These are phyloP conservation scores for Lanmaoa rubissima DNA, from an alignment of 768 basidiomycete genomes.

Conservation along the genomic window DNA sequence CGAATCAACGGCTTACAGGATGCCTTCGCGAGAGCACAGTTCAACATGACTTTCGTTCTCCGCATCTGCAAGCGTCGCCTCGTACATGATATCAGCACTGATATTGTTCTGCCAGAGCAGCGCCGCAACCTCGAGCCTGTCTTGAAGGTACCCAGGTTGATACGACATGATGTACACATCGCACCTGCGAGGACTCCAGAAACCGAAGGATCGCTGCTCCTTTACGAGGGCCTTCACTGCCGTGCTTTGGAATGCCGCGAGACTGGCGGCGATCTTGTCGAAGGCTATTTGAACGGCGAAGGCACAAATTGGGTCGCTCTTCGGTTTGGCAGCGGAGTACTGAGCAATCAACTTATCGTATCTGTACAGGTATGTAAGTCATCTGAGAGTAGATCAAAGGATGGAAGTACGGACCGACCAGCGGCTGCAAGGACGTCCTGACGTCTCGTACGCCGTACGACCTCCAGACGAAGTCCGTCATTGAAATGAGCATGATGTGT, in stretches of 20 bases:
- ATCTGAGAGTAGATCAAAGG: background rate
- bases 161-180: conserved; percentile 86
- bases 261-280: conserved; percentile 69
- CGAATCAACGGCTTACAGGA: conserved; percentile 53
- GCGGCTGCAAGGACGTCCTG: conserved; percentile 77
- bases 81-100: conserved; percentile 88
- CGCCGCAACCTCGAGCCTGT: conserved; percentile 73
- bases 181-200: conserved; percentile 86
- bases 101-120: conserved; percentile 80
- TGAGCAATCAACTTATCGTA: conserved; percentile 70
- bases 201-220: conserved; percentile 80
- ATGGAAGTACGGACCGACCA: conserved; percentile 54
- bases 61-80: conserved; percentile 58
- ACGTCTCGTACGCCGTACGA: conserved; percentile 63
- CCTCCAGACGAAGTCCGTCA: conserved; percentile 73
- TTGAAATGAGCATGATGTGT: conserved; percentile 64
- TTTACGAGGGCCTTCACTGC: conserved; percentile 70
- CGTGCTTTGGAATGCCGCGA: conserved; percentile 66
- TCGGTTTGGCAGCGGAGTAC: conserved; percentile 55
- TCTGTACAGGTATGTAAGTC: conserved; percentile 34
- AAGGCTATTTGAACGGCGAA: conserved; percentile 75
- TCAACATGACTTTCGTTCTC: conserved; percentile 68
- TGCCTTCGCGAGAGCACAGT: conserved; percentile 75
- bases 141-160: conserved; percentile 70
- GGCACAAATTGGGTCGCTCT: conserved; percentile 57